These are phyloP conservation scores for Boletus rex-veris DNA, from an alignment of 768 basidiomycete species.

Conservation along the genomic window DNA sequence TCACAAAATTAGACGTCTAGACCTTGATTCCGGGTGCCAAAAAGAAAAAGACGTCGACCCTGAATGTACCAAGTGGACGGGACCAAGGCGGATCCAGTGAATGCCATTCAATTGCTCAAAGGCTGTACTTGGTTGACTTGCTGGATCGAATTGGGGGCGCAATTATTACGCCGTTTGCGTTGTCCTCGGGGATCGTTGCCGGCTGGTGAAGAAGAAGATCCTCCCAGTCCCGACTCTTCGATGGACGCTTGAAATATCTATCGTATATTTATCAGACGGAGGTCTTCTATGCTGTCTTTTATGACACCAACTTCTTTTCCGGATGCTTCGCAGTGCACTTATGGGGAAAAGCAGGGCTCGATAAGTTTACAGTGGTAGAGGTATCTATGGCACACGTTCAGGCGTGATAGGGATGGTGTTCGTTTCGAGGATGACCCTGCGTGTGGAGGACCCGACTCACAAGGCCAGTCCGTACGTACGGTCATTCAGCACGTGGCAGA, in stretches of 20 bases:
- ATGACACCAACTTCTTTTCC: conserved; percentile 8
- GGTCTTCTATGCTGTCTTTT: conserved; percentile 17
- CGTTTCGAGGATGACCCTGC: conserved; percentile 4
- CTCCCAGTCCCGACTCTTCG: conserved; percentile 15
- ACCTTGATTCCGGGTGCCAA: conserved; percentile 16
- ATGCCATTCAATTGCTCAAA: background rate
- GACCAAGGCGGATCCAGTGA: conserved; percentile 11
- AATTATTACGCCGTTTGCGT: conserved; percentile 8
- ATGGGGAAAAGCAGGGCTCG: background rate
- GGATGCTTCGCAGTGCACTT: background rate
- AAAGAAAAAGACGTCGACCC: conserved; percentile 5
- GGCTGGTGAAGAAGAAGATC: conserved; percentile 15
- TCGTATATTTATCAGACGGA: conserved; percentile 14
- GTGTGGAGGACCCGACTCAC: background rate
- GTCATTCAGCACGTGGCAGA: conserved; percentile 26
- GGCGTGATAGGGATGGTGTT: too few relatives aligned
- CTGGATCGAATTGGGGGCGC: conserved; percentile 1
- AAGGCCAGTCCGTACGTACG: too few relatives aligned
- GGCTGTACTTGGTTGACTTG: conserved; percentile 1
- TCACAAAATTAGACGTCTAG: background rate
- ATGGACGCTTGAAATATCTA: conserved; percentile 12
- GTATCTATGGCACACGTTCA: too few relatives aligned
- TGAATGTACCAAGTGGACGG: conserved; percentile 3
- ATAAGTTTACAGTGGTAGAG: too few relatives aligned
- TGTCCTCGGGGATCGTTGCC: conserved; percentile 18